Base-by-base conservation (phyloP, 306 rosid genomes). In the Quercus bicolor region DNA sequence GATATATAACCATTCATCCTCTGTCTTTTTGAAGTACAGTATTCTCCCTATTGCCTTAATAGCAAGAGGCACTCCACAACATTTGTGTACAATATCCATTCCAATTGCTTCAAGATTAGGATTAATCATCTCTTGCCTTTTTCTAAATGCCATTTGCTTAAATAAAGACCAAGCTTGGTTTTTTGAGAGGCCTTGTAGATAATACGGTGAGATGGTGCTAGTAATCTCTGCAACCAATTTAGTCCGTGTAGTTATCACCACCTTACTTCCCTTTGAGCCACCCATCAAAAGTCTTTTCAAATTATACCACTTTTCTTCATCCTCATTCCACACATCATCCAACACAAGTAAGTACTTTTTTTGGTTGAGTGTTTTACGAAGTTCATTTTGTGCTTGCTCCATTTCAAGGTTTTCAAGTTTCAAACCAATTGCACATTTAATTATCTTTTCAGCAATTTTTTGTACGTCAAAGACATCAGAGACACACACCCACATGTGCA, bases 331-430 rank as follows among this genome's bases (percentile, higher is more conserved):
- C 59, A 16, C 28, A 24, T 5, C 51, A 19, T 75, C 79, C n/a
- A 62, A 56, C 16, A 75, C 72, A 45, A 75, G 57, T 70, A 45
- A 45, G 0, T 45, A 11, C 53, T 11, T 45, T 1, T 11, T 45
- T 45, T 45, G 53, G 15, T 45, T 43, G 72, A 61, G 3, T 40
- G 12, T 2, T 5, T 11, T 1, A 0, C 15, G 53, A 45, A 45
- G 53, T 45, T 10, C 4, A 45, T 9, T 45, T 45, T 45, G 53
- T 0, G 3, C 53, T 11, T 0, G 53, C 53, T 45, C 53, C 18
- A 34, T 0, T 0, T 1, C 26, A 1, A 0, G 43, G 2, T 20
- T 60, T 23, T 16, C 9, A 16, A 1, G 0, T 6, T 15, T 1
- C 14, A 0, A 1, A 3, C 0, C 11, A 0, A 0, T 20, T 20